Base-by-base conservation (phyloP, 768 basidiomycete genomes). In the Symmetrospora coprosmae region DNA sequence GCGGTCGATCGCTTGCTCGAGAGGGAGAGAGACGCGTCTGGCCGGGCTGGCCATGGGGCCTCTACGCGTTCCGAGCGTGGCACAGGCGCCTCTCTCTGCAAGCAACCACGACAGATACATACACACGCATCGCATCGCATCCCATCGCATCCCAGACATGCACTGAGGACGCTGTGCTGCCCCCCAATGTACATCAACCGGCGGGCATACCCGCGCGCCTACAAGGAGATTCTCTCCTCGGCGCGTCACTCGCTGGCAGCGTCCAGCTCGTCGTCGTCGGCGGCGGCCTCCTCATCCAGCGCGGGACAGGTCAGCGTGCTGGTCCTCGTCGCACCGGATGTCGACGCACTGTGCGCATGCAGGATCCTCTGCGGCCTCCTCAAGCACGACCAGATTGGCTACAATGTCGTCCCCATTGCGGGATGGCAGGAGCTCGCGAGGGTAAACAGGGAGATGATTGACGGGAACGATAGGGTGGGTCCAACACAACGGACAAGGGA, bases 321-420 rank as follows among this genome's bases (percentile, higher is more conserved):
- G 65, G 78, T 92, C 48, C 81, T 91, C 58, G 87, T 87, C 45
- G 82, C 87, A 2, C 85, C 88, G 9, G 86, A 91, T 70, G 86
- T 90, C 50, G 92, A 99, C 74, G 87, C 87, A 4, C 76, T 96
- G 5, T 90, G 88, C 71, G 89, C 89, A 9, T 83, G 87, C 4
- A 80, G 83, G 43, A 92, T 97, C 81, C 79, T 97, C 43, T 83
- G 85, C 11, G 82, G 83, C 33, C 76, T 99, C 17, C 82, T 99
- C 74, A 85, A 82, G 67, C 87, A 91, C 67, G 94, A 99, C 76
- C 89, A 92, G 67, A 81, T 97, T 39, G 83, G 85, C 71, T 85
- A 96, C 73, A 80, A 87, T 46, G 81, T 88, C 51, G 83, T 88
- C 35, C 94, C 94, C 31, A 82, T 96, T 0, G 83, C 87, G 14